Evolutionary conservation across 208 protist genomes (phyloP), one percentile per base, ranked within the genome.

Genomic region (Phytomonas sp.): DNA sequence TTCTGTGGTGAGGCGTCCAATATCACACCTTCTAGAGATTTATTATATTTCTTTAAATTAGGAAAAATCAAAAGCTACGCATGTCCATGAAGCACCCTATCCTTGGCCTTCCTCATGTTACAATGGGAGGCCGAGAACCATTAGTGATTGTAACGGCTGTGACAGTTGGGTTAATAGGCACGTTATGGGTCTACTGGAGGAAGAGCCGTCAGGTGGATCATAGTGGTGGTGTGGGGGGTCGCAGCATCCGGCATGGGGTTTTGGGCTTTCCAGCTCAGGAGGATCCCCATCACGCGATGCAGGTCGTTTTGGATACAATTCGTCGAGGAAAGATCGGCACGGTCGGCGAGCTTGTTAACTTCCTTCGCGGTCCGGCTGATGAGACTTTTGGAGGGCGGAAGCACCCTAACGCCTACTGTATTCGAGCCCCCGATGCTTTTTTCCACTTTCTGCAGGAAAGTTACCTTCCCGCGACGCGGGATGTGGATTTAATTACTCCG

Each of bases 401-500:
- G 68, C 32, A 70, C 33, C 76, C 72, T 10, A 88, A 88, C 63
- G 78, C 78, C 29, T 72, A 83, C 63, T 70, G 75, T 29, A 29
- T 79, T 8, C 76, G 75, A 40, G 42, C 82, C 11, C 76, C 80
- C 14, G 63, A 67, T 56, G 60, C 67, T 14, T 77, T 81, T 32
- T 42, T 88, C 29, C 79, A 81, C 59, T 88, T 81, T 66, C 60
- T 88, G 5, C 66, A 81, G 45, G 77, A 81, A 61, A 78, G 75
- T 63, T 88, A 83, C 67, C 40, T 88, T 40, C 83, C 74, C 0
- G 72, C 69, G 8, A 76, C 67, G 63, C 61, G 67, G 11, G 63
- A 63, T 29, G 49, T 37, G 29, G 60, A 37, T 37, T 33, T 6
- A 16, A 64, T 32, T 14, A 1, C 31, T 6, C 12, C 31, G 19